Percentiles rank a stretch among this genome's conserved stretches.
These are phyloP conservation scores for Dujonia santamariae DNA, from an alignment of 1,139 yeast species.

Conservation along the genomic window DNA sequence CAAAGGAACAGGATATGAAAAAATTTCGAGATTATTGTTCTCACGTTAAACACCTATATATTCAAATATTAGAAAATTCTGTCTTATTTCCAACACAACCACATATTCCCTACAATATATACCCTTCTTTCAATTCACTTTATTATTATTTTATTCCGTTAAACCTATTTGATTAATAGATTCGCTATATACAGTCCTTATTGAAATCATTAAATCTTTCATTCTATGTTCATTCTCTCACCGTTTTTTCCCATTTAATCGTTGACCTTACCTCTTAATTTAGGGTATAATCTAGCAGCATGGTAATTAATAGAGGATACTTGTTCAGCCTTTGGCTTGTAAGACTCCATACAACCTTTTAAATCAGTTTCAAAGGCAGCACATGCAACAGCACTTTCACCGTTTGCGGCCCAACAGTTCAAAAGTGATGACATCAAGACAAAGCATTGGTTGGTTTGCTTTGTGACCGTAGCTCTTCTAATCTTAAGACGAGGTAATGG, in stretches of 20 bases:
- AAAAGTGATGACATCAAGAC: slow-evolving; percentile 81
- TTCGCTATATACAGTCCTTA: neutral
- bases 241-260: slow-evolving; percentile 38
- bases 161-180: neutral
- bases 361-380: slow-evolving; percentile 53
- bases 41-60: no score
- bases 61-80: no score
- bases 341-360: slow-evolving; percentile 46
- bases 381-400: slow-evolving; percentile 75
- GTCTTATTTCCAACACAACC: no score
- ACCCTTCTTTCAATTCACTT: neutral
- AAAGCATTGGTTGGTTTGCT: slow-evolving; percentile 67
- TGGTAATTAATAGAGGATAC: slow-evolving; percentile 69
- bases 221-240: slow-evolving; percentile 4
- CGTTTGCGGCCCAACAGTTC: slow-evolving; percentile 96
- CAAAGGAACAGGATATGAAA: no score
- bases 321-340: slow-evolving; percentile 45
- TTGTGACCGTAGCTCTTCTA: slow-evolving; percentile 58
- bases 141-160: neutral
- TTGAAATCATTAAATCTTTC: neutral
- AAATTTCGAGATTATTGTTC: no score
- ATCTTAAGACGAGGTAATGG: slow-evolving; percentile 75
- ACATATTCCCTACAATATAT: no score
- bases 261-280: slow-evolving; percentile 71
- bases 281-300: slow-evolving; percentile 76